Conservation (phyloP, 2,329 filamentous ascomycete genomes). For the Fusarium chuoi region DNA sequence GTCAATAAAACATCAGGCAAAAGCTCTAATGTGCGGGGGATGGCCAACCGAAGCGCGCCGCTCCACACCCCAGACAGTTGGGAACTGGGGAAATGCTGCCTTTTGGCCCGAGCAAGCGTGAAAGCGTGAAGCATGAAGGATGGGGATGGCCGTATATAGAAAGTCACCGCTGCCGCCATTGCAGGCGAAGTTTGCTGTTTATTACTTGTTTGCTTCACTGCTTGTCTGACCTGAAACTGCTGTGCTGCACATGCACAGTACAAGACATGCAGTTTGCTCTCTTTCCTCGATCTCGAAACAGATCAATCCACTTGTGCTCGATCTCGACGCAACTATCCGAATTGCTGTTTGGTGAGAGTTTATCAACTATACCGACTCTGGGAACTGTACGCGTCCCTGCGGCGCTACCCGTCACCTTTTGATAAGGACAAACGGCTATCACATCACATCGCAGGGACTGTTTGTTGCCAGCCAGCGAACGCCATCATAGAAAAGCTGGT, state of each 20-base stretch:
- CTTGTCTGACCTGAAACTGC: constrained; percentile 38
- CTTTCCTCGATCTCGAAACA: constrained; percentile 18
- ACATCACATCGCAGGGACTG: neutral
- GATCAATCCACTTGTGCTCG: constrained; percentile 6
- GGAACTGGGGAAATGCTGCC: constrained; percentile 23
- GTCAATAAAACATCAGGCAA: constrained; percentile 40
- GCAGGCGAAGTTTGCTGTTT: neutral
- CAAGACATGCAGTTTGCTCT: constrained; percentile 16
- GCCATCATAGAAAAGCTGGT: constrained; percentile 3
- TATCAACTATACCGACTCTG: neutral
- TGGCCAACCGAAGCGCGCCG: constrained; percentile 31
- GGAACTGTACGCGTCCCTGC: neutral
- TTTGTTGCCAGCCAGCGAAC: neutral
- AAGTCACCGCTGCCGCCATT: constrained; percentile 38
- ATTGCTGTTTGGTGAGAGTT: constrained; percentile 16
- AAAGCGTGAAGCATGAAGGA: constrained; percentile 13
- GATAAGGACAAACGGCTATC: constrained; percentile 4
- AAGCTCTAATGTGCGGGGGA: constrained; percentile 40
- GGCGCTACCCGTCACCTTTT: constrained; percentile 17
- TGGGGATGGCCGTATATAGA: constrained; percentile 41
- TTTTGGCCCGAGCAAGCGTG: constrained; percentile 9
- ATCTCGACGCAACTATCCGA: constrained; percentile 28
- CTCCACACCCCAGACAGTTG: constrained; percentile 40
- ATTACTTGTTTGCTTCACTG: neutral
- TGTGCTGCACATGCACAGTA: constrained; percentile 1